These are phyloP conservation scores for Amauroascus verrucosus DNA, from an alignment of 2,329 filamentous ascomycete species.

Conservation along the genomic window DNA sequence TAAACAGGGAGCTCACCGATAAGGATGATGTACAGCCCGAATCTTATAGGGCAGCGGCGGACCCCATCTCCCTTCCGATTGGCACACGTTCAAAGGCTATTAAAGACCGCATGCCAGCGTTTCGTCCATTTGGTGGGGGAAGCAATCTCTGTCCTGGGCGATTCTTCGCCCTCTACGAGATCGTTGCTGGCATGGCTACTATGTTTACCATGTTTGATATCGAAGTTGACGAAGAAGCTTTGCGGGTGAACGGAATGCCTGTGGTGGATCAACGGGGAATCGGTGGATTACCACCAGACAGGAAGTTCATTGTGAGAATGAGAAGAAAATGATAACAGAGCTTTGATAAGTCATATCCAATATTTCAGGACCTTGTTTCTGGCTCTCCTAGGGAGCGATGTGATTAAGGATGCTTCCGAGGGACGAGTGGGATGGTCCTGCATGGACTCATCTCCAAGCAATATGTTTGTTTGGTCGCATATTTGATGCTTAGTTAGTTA, in stretches of 20 bases:
- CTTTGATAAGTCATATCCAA: not conserved
- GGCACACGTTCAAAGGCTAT: slow-evolving; percentile 8
- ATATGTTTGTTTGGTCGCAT: too few species aligned
- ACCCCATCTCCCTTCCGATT: slow-evolving; percentile 11
- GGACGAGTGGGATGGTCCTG: too few species aligned
- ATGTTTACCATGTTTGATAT: slow-evolving; percentile 14
- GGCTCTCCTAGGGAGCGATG: too few species aligned
- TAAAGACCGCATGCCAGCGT: slow-evolving; percentile 10
- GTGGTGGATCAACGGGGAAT: slow-evolving; percentile 1
- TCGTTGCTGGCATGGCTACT: slow-evolving; percentile 5
- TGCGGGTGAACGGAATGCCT: slow-evolving; percentile 12
- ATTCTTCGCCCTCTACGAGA: slow-evolving; percentile 12
- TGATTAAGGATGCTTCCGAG: too few species aligned
- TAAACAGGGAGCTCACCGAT: not conserved
- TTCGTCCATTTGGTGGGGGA: slow-evolving; percentile 14
- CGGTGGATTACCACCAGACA: slow-evolving; percentile 13
- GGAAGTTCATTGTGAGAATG: slow-evolving; percentile 15
- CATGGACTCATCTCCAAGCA: too few species aligned
- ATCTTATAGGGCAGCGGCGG: slow-evolving; percentile 3
- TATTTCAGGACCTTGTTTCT: too few species aligned
- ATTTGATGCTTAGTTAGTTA: too few species aligned
- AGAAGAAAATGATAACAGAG: slow-evolving; percentile 8
- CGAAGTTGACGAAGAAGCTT: slow-evolving; percentile 13
- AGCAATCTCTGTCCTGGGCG: slow-evolving; percentile 13
- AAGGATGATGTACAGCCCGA: not conserved